phyloP scores from a whole-genome alignment of 2,329 filamentous ascomycete genomes.

The Pestalotiopsis sp. region DNA sequence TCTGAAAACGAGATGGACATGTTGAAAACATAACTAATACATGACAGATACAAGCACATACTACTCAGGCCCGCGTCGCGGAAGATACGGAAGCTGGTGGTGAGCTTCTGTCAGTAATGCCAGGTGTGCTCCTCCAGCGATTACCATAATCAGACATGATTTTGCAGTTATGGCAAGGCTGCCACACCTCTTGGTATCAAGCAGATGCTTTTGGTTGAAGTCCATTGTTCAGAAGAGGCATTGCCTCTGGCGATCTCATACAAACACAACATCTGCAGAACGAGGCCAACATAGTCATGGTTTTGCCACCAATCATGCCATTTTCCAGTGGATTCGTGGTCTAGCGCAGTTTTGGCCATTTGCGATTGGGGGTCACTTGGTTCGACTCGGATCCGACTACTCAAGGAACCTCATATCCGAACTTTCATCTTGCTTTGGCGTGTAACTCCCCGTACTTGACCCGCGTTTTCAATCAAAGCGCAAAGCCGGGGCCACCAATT shows the following conservation, averaged over 20 bases:
- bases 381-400: too few relatives aligned
- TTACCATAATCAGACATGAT: neutral
- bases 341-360: neutral
- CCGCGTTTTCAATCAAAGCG: too few relatives aligned
- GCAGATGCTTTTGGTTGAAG: too few relatives aligned
- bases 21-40: neutral
- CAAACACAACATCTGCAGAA: neutral
- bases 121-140: neutral
- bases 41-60: constrained; percentile 31
- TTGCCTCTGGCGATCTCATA: neutral
- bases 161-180: neutral
- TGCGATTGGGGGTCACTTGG: too few relatives aligned
- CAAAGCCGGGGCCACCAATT: too few relatives aligned
- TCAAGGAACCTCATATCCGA: too few relatives aligned
- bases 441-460: too few relatives aligned
- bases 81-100: neutral
- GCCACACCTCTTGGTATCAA: neutral
- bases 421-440: too few relatives aligned
- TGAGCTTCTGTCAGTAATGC: neutral
- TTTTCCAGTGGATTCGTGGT: neutral
- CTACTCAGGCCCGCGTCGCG: constrained; percentile 18
- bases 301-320: neutral
- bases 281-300: neutral
- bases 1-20: neutral
- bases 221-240: neutral